Evolutionary conservation across 2,329 filamentous ascomycete genomes (phyloP), one percentile per base, ranked within the genome.

Genomic region (Harringtonia aguacate): DNA sequence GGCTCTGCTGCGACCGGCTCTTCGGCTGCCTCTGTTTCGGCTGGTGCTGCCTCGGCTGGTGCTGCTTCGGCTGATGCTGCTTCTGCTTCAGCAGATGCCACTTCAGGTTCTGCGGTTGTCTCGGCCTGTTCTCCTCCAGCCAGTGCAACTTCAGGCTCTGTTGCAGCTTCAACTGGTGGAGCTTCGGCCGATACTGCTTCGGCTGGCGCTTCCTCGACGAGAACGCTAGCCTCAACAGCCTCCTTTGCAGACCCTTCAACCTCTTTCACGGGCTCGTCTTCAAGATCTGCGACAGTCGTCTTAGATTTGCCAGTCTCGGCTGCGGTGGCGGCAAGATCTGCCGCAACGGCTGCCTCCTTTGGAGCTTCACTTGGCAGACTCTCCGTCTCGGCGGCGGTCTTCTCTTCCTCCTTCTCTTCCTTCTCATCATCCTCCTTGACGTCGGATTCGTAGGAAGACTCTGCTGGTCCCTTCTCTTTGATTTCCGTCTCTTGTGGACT

Each of bases 401-500:
- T 27, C 9, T 30, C 37, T 17, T 8, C 7, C 12, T 24, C 27
- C n/a, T 28, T 15, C n/a, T 30, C 28, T 31, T 33, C n/a, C 18
- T 29, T 10, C 9, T 3, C 12, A n/a, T 36, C n/a, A 9, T 40
- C 29, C 18, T 30, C 29, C 33, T 14, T 22, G 15, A 27, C 10
- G 3, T 41, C 20, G n/a, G 2, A 22, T 30, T 17, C 24, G 17
- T 29, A 17, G 4, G 27, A 20, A 5, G n/a, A 3, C 4, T 10
- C 37, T 39, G 28, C 33, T 8, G 35, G 34, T 38, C 33, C 36
- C 28, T 30, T 36, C 35, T 39, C 29, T 30, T 46, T 12, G 12
- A 21, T 3, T 27, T 39, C 53, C 49, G 8, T 61, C 66, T 43
- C 51, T 51, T 63, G 52, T 38, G 55, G 53, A 44, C 60, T 54